Evolutionary conservation across 2,329 filamentous ascomycete genomes (phyloP).

Genomic region (Neophaeococcomyces aloes): DNA sequence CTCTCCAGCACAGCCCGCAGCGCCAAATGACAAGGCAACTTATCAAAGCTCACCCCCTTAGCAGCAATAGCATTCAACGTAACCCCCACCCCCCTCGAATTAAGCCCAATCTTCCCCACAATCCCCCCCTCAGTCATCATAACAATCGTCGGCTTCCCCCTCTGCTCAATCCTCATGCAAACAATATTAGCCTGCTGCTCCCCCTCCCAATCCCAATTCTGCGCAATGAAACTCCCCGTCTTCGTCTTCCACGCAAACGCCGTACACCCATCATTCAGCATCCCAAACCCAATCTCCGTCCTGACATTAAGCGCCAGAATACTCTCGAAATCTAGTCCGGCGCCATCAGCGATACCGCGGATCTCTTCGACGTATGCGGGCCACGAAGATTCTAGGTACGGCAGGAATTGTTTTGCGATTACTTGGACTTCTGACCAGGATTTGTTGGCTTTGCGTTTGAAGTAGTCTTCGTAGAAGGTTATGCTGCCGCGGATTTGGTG

Average conservation of each 20-base stretch:
- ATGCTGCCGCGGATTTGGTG: slow-evolving; percentile 23
- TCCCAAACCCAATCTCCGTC: slow-evolving; percentile 49
- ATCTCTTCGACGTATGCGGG: slow-evolving; percentile 28
- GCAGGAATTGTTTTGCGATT: slow-evolving; percentile 35
- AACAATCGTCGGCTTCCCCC: slow-evolving; percentile 37
- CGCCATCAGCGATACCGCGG: slow-evolving; percentile 42
- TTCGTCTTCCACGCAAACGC: slow-evolving; percentile 42
- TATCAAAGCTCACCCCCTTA: slow-evolving; percentile 36
- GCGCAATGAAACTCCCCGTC: slow-evolving; percentile 34
- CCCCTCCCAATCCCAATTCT: slow-evolving; percentile 50
- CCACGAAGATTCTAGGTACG: slow-evolving; percentile 28
- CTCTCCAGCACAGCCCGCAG: slow-evolving; percentile 45
- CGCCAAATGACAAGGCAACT: slow-evolving; percentile 45
- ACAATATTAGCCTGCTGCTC: slow-evolving; percentile 43
- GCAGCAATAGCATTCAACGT: slow-evolving; percentile 47
- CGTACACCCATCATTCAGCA: slow-evolving; percentile 50
- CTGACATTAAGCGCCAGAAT: slow-evolving; percentile 50
- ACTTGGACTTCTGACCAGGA: slow-evolving; percentile 39
- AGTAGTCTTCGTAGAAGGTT: slow-evolving; percentile 23
- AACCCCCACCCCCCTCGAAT: slow-evolving; percentile 43
- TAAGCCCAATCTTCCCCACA: slow-evolving; percentile 50
- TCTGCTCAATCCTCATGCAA: slow-evolving; percentile 38
- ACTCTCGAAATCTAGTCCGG: slow-evolving; percentile 37
- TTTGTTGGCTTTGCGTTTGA: slow-evolving; percentile 26
- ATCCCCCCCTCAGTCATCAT: slow-evolving; percentile 50